Percentiles rank a stretch among this genome's conserved stretches.
phyloP scores from a whole-genome alignment of 1,284 basidiomycete species.

The Vanrija sp. region DNA sequence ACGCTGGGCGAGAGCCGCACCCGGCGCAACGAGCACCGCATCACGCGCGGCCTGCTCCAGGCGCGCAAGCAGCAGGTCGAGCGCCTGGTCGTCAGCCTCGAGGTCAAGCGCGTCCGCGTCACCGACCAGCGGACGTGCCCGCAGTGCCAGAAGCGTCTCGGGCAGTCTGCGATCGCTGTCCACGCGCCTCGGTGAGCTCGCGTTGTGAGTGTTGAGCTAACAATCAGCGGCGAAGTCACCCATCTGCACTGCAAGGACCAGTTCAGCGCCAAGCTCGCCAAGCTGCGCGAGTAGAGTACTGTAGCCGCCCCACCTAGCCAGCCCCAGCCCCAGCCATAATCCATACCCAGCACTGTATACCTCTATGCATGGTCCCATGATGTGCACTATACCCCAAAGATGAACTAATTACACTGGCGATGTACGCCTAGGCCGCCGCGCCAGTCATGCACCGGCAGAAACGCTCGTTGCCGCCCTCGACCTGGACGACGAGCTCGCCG shows the following conservation, averaged over 20 bases:
- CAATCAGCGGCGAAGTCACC: constrained; percentile 72
- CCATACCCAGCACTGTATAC: constrained; percentile 7
- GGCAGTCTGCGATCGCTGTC: constrained; percentile 90
- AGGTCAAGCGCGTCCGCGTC: constrained; percentile 80
- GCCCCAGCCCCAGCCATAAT: background rate
- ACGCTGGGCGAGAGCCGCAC: constrained; percentile 56
- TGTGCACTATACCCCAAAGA: background rate
- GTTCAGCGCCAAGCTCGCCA: constrained; percentile 55
- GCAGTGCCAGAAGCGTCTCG: constrained; percentile 90
- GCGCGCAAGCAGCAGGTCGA: constrained; percentile 63
- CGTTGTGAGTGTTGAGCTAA: constrained; percentile 32
- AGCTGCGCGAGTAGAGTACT: constrained; percentile 37
- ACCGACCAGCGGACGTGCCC: constrained; percentile 88
- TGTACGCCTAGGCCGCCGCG: background rate
- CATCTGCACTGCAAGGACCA: constrained; percentile 88
- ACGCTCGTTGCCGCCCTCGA: constrained; percentile 52
- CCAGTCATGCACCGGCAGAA: constrained; percentile 58
- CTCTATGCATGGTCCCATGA: constrained; percentile 1
- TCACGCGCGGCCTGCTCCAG: constrained; percentile 9
- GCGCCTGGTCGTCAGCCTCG: constrained; percentile 65
- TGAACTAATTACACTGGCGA: background rate
- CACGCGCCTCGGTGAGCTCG: constrained; percentile 60
- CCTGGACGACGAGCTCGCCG: constrained; percentile 81
- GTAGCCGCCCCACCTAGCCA: background rate
- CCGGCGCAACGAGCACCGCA: constrained; percentile 14